Base-by-base conservation (phyloP, 495 filamentous ascomycete species). In the Venustampulla echinocandica region DNA sequence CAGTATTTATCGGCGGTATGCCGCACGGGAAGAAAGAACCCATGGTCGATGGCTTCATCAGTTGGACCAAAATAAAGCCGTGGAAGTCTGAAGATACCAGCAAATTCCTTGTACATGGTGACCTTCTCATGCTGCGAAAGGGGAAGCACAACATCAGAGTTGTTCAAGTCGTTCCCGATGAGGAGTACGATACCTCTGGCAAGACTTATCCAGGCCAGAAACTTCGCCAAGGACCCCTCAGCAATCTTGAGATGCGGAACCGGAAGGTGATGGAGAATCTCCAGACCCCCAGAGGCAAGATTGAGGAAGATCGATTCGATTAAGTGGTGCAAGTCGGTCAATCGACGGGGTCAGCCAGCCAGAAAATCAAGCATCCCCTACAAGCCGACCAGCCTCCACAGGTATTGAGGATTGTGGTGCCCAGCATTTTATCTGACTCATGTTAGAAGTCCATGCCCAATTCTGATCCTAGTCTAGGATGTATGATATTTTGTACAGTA, bases 61-160 rank as follows among this genome's bases (percentile, higher is more conserved):
- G 67, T 4, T 90, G 81, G 60, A 79, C 73, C 2, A 72, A 76
- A 17, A 67, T 82, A 39, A 76, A 74, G 44, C 60, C 65, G 30
- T 85, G 77, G 77, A 61, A 67, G 28, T 63, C 70, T 0, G 56
- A 70, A 19, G 77, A 81, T 15, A 82, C 78, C 0, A 27, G 64
- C 27, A 71, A 78, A 21, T 87, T 76, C 54, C 59, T 92, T 17
- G 69, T 85, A 14, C 18, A 47, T 38, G 76, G 80, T 30, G 79
- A 64, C 25, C 50, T 81, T 4, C 59, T 94, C 34, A 74, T 93
- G 47, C 62, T 94, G 17, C 75, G 87, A 53, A 63, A 76, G 23
- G 87, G 87, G 24, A 94, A 94, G 63, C 83, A 84, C 72, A 89
- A 88, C 58, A 64, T 92, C 25, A 78, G 80, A 41, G 64, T 89